Evolutionary conservation across 768 basidiomycete genomes (phyloP).

Genomic region (Psilocybe azurescens): DNA sequence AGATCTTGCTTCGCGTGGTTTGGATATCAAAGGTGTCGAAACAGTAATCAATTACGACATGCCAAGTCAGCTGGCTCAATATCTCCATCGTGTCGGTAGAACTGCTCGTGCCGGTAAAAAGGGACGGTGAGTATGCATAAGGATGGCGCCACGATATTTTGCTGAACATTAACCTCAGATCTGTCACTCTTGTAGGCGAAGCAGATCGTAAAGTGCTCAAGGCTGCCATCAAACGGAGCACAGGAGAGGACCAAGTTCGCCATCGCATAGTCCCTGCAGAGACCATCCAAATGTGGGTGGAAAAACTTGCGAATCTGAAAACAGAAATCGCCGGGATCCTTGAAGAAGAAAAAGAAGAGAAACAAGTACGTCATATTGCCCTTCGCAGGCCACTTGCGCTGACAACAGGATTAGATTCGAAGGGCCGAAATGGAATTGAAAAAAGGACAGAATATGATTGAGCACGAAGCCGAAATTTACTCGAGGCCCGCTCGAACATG

Average conservation of each 20-base stretch:
- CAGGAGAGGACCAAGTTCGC: slow-evolving; percentile 78
- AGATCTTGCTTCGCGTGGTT: slow-evolving; percentile 91
- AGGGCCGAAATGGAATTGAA: slow-evolving; percentile 95
- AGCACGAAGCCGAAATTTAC: slow-evolving; percentile 92
- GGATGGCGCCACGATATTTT: not conserved
- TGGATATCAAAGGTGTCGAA: slow-evolving; percentile 97
- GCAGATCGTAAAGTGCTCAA: slow-evolving; percentile 96
- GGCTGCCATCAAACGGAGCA: slow-evolving; percentile 89
- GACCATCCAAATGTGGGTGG: slow-evolving; percentile 69
- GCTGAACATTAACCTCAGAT: slow-evolving; percentile 49
- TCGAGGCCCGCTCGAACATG: slow-evolving; percentile 96
- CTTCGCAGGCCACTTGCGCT: slow-evolving; percentile 46
- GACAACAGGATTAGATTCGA: slow-evolving; percentile 59
- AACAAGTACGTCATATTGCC: slow-evolving; percentile 57
- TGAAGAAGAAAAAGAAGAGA: slow-evolving; percentile 95
- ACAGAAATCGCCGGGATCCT: slow-evolving; percentile 80
- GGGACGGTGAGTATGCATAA: slow-evolving; percentile 73
- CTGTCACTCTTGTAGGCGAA: slow-evolving; percentile 95
- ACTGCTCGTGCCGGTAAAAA: slow-evolving; percentile 94
- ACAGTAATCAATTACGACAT: slow-evolving; percentile 99
- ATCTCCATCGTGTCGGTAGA: slow-evolving; percentile 95
- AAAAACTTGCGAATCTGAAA: slow-evolving; percentile 73
- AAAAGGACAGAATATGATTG: slow-evolving; percentile 93
- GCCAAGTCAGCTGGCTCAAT: slow-evolving; percentile 91
- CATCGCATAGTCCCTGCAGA: slow-evolving; percentile 89